A percentile compares a stretch with the other conserved stretches of the same genome.
phyloP scores from a whole-genome alignment of 179 eudicot species.

The Actinidia polygama region DNA sequence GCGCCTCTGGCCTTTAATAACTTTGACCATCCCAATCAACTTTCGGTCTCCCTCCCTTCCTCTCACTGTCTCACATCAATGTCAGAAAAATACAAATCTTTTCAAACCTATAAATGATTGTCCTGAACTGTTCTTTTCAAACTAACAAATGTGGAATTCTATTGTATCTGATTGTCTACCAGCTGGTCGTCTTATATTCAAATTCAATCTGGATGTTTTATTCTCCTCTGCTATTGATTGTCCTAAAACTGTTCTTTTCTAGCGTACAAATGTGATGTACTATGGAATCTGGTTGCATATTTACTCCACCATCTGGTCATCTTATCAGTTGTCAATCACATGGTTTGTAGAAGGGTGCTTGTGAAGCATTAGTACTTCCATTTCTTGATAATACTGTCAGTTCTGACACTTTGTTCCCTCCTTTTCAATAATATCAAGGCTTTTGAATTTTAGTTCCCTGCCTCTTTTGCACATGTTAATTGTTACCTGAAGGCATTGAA shows the following conservation, averaged over 20 bases:
- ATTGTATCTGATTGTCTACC: too few relatives aligned
- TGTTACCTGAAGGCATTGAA: neutral
- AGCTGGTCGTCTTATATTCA: too few relatives aligned
- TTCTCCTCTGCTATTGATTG: too few relatives aligned
- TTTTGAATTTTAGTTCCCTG: neutral
- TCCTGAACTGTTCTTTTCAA: too few relatives aligned
- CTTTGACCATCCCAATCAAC: neutral
- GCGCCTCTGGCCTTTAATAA: too few relatives aligned
- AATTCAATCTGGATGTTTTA: too few relatives aligned
- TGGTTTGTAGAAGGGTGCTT: neutral
- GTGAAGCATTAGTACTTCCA: neutral
- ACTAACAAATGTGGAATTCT: too few relatives aligned
- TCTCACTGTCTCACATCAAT: neutral
- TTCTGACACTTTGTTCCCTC: neutral
- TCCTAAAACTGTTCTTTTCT: too few relatives aligned
- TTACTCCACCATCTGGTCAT: neutral
- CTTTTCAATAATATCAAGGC: neutral
- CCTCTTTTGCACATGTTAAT: neutral
- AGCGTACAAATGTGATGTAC: neutral
- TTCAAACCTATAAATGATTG: too few relatives aligned
- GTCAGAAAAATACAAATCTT: too few relatives aligned
- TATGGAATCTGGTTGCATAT: neutral
- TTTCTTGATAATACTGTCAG: neutral
- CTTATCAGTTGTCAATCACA: neutral
- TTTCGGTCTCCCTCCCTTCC: neutral